Conservation (phyloP, 495 filamentous ascomycete genomes). For the Xylaria palmicola region DNA sequence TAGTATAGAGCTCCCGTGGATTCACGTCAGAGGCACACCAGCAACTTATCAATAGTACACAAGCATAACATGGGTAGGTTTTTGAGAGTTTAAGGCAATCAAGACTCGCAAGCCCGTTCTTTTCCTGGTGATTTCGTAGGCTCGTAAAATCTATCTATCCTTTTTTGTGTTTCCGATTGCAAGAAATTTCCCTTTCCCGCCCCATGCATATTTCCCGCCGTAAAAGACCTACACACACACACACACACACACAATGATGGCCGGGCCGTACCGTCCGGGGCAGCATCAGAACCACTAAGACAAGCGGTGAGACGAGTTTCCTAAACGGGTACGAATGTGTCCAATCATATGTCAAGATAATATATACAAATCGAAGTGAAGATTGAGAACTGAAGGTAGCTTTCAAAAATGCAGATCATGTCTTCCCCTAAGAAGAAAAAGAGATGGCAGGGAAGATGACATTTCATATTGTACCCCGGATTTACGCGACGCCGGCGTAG, state of each 20-base stretch:
- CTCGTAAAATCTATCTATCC: constrained; percentile 20
- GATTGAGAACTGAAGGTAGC: neutral
- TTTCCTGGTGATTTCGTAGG: constrained; percentile 12
- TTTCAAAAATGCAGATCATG: neutral
- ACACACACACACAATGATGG: constrained; percentile 6
- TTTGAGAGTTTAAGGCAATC: neutral
- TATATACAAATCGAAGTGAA: constrained; percentile 20
- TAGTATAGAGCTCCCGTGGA: neutral
- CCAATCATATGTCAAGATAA: constrained; percentile 12
- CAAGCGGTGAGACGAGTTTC: constrained; percentile 3
- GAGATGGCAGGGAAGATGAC: constrained; percentile 7
- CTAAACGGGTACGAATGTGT: neutral
- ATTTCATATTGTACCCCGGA: neutral
- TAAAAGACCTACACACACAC: no score
- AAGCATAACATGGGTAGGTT: no score
- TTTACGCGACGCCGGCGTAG: constrained; percentile 40
- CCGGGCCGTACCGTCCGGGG: neutral
- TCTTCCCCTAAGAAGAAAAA: constrained; percentile 1
- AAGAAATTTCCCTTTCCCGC: neutral
- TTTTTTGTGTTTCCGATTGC: constrained; percentile 2
- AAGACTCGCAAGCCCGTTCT: neutral
- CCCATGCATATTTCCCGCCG: neutral
- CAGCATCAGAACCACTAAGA: neutral
- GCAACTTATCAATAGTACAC: neutral
- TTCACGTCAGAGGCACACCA: no score